Conservation (phyloP, 2,329 filamentous ascomycete species). For the Mariannaea elegans region DNA sequence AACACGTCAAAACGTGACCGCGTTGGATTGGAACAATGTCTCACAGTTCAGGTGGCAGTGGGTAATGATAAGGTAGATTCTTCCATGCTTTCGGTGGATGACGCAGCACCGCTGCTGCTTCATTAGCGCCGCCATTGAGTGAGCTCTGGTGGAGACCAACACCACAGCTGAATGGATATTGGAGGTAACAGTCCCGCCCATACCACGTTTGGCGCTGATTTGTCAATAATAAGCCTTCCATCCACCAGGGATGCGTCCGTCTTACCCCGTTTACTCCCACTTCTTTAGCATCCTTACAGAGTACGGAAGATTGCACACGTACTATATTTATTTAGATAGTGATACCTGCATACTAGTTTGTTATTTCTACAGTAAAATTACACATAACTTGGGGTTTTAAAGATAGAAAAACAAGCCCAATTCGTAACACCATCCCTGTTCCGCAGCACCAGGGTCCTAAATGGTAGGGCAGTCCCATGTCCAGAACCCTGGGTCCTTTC, state of each 20-base stretch:
- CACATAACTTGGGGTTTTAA: too few species aligned
- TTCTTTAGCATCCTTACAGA: too few species aligned
- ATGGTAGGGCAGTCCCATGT: background rate
- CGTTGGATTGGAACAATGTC: background rate
- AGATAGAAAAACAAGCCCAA: too few species aligned
- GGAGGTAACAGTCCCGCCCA: slow-evolving; percentile 1
- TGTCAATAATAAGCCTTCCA: too few species aligned
- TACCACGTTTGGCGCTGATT: background rate
- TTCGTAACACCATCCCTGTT: background rate
- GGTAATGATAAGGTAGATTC: background rate
- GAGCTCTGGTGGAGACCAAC: slow-evolving; percentile 14
- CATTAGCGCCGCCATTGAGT: slow-evolving; percentile 5
- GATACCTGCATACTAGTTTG: too few species aligned
- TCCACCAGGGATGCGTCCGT: too few species aligned
- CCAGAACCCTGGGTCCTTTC: background rate
- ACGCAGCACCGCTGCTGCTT: slow-evolving; percentile 5
- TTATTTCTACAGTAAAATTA: too few species aligned
- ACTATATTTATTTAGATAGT: too few species aligned
- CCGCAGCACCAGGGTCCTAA: background rate
- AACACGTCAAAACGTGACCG: background rate
- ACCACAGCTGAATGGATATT: slow-evolving; percentile 5
- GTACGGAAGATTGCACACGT: too few species aligned
- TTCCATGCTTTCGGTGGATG: slow-evolving; percentile 1
- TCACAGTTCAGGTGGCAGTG: background rate
- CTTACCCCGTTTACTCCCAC: too few species aligned